These are phyloP conservation scores for Lactarius evosmus DNA, from an alignment of 768 basidiomycete genomes.

Conservation along the genomic window DNA sequence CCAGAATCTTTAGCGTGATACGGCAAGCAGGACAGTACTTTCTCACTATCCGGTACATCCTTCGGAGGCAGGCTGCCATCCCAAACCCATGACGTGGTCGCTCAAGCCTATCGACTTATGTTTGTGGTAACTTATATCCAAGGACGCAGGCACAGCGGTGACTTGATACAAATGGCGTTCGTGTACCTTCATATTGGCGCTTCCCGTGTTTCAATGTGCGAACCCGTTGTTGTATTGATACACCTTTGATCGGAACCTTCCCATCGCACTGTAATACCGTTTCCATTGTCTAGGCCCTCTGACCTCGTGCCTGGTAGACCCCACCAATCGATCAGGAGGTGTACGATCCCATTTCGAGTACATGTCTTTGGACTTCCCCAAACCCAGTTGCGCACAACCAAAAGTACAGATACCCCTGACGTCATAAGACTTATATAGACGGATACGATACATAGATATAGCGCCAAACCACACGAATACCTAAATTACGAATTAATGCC, in stretches of 20 bases:
- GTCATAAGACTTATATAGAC: not conserved
- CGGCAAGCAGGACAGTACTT: not conserved
- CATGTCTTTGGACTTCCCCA: not conserved
- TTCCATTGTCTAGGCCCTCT: not conserved
- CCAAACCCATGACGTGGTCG: slow-evolving; percentile 4
- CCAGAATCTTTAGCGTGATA: not conserved
- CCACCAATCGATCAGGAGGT: not conserved
- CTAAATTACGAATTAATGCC: not conserved
- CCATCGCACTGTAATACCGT: not conserved
- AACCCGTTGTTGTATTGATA: not conserved
- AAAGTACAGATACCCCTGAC: not conserved
- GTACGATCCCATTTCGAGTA: not conserved
- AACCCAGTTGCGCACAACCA: not conserved
- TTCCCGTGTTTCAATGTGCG: not conserved
- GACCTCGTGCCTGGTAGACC: not conserved
- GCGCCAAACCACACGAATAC: not conserved
- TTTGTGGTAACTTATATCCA: not conserved
- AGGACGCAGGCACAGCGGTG: not conserved
- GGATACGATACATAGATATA: not conserved
- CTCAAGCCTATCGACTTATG: not conserved
- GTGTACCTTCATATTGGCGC: not conserved
- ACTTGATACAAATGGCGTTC: not conserved
- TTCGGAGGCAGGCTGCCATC: slow-evolving; percentile 9
- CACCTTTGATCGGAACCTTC: not conserved
- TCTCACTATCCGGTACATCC: slow-evolving; percentile 8